A percentile compares a stretch with the other conserved stretches of the same genome.
Conservation (phyloP, 2,329 filamentous ascomycete genomes). For the Scedosporium aurantiacum region DNA sequence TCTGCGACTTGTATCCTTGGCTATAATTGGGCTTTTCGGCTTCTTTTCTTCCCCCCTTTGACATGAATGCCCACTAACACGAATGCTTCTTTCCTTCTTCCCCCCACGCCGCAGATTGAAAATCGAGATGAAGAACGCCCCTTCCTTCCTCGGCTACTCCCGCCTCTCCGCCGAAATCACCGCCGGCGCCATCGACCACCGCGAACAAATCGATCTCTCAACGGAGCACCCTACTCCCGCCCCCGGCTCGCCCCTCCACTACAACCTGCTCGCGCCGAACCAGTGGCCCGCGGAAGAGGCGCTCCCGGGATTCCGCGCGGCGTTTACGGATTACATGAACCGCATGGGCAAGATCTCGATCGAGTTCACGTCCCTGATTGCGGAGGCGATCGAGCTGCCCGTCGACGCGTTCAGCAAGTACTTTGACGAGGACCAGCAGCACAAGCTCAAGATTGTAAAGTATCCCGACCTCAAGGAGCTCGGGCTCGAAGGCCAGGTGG, state of each 20-base stretch:
- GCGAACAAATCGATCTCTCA: conserved; percentile 79
- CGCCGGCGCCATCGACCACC: conserved; percentile 63
- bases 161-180: conserved; percentile 59
- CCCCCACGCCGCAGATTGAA: conserved; percentile 32
- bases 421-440: conserved; percentile 64
- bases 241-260: conserved; percentile 53
- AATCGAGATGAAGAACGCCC: conserved; percentile 64
- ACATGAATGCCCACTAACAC: background rate
- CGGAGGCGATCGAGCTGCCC: conserved; percentile 69
- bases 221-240: conserved; percentile 61
- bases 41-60: background rate
- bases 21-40: background rate
- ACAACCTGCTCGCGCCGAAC: conserved; percentile 65
- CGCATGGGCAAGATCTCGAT: conserved; percentile 64
- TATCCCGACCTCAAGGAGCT: conserved; percentile 64
- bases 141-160: conserved; percentile 62
- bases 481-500: conserved; percentile 30
- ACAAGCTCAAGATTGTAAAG: conserved; percentile 84
- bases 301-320: conserved; percentile 56
- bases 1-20: no score
- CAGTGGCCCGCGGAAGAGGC: conserved; percentile 62
- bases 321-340: conserved; percentile 64
- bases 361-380: conserved; percentile 68
- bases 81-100: no score
- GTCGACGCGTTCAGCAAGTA: conserved; percentile 62